Conservation (phyloP, 371 early-diverging fungal genomes). For the Cokeromyces recurvatus region DNA sequence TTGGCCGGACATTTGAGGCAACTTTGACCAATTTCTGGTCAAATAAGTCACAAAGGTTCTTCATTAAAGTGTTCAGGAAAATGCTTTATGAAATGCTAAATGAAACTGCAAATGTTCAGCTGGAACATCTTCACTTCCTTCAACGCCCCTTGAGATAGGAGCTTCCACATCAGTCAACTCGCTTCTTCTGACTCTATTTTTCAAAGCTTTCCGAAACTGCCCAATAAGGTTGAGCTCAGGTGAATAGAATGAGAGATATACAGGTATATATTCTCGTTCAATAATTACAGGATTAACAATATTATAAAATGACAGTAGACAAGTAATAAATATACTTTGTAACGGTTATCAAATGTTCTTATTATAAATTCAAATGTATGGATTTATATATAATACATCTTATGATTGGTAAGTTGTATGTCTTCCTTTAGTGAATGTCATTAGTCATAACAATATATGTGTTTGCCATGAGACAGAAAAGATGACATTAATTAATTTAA, state of each 20-base stretch:
- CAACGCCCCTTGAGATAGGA: constrained; percentile 8
- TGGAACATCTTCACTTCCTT: constrained; percentile 15
- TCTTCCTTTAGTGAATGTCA: constrained; percentile 15
- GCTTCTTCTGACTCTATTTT: constrained; percentile 13
- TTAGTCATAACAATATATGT: constrained; percentile 8
- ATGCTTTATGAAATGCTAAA: constrained; percentile 10
- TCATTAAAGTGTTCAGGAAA: constrained; percentile 3
- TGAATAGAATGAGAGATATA: constrained; percentile 11
- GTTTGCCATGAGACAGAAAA: constrained; percentile 14
- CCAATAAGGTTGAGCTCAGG: constrained; percentile 15
- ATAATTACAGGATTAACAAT: constrained; percentile 14
- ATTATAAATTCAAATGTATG: constrained; percentile 14
- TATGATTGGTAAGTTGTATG: constrained; percentile 16
- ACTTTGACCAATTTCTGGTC: constrained; percentile 12
- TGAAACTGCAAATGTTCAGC: constrained; percentile 12
- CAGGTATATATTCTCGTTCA: constrained; percentile 13
- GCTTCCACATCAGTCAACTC: constrained; percentile 14
- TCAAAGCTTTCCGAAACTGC: constrained; percentile 11
- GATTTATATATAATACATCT: constrained; percentile 11
- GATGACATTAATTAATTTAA: constrained; percentile 9
- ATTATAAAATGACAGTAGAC: neutral
- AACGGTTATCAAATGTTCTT: constrained; percentile 12
- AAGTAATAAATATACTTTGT: constrained; percentile 9
- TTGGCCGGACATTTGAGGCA: neutral
- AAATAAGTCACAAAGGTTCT: constrained; percentile 13